Conservation (phyloP, 2,329 filamentous ascomycete species). For the Aulographum hederae region DNA sequence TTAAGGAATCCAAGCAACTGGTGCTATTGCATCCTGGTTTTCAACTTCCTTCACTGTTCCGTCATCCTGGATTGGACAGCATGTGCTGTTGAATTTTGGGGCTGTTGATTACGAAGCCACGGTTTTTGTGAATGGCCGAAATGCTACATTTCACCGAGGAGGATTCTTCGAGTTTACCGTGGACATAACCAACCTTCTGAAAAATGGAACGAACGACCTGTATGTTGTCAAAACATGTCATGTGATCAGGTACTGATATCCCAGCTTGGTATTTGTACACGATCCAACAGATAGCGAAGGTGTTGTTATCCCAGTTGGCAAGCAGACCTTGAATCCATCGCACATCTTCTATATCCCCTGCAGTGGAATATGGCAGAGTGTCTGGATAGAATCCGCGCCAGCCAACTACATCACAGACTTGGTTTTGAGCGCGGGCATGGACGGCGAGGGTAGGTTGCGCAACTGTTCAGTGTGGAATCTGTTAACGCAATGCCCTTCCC, state of each 20-base stretch:
- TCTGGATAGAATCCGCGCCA: constrained; percentile 51
- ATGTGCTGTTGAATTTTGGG: constrained; percentile 36
- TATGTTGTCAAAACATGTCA: constrained; percentile 13
- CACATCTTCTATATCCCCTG: constrained; percentile 58
- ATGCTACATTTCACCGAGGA: constrained; percentile 35
- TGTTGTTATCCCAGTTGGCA: constrained; percentile 45
- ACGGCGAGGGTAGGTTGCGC: constrained; percentile 10
- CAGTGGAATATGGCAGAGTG: constrained; percentile 57
- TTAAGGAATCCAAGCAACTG: constrained; percentile 16
- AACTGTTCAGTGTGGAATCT: constrained; percentile 16
- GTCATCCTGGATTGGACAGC: constrained; percentile 23
- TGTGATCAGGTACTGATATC: constrained; percentile 23
- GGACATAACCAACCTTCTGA: constrained; percentile 33
- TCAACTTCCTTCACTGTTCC: constrained; percentile 33
- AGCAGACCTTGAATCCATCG: constrained; percentile 37
- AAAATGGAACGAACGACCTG: constrained; percentile 34
- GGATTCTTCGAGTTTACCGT: constrained; percentile 44
- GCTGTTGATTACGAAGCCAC: constrained; percentile 39
- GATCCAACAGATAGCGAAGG: constrained; percentile 44
- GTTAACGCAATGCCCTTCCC: no score
- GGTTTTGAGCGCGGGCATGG: constrained; percentile 33
- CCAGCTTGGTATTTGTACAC: constrained; percentile 47
- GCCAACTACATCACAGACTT: constrained; percentile 37
- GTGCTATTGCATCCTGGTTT: constrained; percentile 27
- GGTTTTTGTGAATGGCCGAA: constrained; percentile 38